Evolutionary conservation across 2,329 filamentous ascomycete species (phyloP).

Genomic region (Ceratocystis ficicola): DNA sequence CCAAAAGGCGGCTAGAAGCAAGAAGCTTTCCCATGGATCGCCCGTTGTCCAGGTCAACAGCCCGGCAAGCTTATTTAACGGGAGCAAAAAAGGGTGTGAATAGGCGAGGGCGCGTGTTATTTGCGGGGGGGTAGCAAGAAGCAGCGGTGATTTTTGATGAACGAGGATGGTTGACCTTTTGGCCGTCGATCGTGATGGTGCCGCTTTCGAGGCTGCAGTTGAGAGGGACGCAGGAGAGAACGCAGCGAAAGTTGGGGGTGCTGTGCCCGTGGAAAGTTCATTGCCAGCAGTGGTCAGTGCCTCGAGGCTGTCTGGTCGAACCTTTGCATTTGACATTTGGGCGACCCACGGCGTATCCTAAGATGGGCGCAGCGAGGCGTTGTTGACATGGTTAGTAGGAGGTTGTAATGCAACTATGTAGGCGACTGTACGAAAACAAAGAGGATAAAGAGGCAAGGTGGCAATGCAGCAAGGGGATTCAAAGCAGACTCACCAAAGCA

Average conservation of each 20-base stretch:
- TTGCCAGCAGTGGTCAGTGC: constrained; percentile 17
- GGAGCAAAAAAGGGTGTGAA: constrained; percentile 85
- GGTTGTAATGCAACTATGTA: neutral
- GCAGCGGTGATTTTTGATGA: constrained; percentile 86
- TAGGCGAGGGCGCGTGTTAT: constrained; percentile 90
- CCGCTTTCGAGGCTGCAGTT: constrained; percentile 35
- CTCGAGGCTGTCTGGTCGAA: constrained; percentile 20
- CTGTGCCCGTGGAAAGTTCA: constrained; percentile 28
- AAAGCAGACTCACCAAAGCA: constrained; percentile 19
- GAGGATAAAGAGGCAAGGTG: neutral
- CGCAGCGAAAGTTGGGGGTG: constrained; percentile 65
- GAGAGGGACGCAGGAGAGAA: constrained; percentile 78
- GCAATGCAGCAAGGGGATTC: neutral
- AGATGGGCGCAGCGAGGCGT: neutral
- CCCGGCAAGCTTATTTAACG: constrained; percentile 73
- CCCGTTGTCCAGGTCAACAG: constrained; percentile 86
- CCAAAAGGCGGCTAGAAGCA: constrained; percentile 80
- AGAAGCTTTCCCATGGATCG: constrained; percentile 94
- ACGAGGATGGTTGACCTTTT: constrained; percentile 86
- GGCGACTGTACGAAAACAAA: neutral
- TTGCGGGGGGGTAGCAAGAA: constrained; percentile 87
- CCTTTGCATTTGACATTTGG: constrained; percentile 24
- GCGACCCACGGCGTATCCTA: constrained; percentile 24
- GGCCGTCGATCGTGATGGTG: constrained; percentile 42
- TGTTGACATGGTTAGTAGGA: constrained; percentile 6